Base-by-base conservation (phyloP, 2,329 filamentous ascomycete genomes). In the Arthroderma uncinatum region DNA sequence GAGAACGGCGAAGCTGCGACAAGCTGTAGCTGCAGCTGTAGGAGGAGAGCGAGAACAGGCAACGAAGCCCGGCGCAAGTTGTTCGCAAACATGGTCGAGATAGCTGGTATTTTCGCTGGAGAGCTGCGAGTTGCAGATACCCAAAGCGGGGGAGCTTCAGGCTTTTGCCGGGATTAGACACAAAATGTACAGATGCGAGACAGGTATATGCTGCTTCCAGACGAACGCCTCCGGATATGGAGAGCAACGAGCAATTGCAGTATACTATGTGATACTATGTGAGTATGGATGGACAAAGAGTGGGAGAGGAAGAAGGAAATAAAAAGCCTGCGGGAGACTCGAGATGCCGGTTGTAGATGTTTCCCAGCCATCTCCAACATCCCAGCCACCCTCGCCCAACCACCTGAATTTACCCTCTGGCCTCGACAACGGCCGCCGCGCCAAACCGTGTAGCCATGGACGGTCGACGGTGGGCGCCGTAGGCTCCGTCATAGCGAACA, bases 1-100 rank as follows among this genome's bases (percentile, higher is more conserved):
- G 30, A 36, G 52, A 71, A 60, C 44, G 71, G 70, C 25, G 64
- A 68, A 52, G 70, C 69, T 59, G 62, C 12, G 65, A 60, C 56
- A 61, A 48, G 42, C 30, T 47, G 21, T 14, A 57, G 56, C 39
- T 47, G 21, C 12, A 57, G 56, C 39, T 54, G 59, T 59, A 62
- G 50, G 48, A 70, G 63, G 57, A 70, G 39, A 48, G 65, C 48
- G 55, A 71, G 62, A 48, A 65, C 61, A 44, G 67, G 65, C 19
- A 70, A 59, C 53, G 63, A 57, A 16, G 63, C 36, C 37, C 36
- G n/a, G 21, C 37, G n/a, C 9, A 39, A 4, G 4, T n/a, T 36
- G 10, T 39, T 39, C 8, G 50, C 12, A 10, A 53, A 28, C 33
- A 53, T 53, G 8, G 40, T 21, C 3, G 40, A 19, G 19, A 12